Evolutionary conservation across 768 basidiomycete species (phyloP), one percentile per base, ranked within the genome.

Genomic region (Rhodotorula toruloides): DNA sequence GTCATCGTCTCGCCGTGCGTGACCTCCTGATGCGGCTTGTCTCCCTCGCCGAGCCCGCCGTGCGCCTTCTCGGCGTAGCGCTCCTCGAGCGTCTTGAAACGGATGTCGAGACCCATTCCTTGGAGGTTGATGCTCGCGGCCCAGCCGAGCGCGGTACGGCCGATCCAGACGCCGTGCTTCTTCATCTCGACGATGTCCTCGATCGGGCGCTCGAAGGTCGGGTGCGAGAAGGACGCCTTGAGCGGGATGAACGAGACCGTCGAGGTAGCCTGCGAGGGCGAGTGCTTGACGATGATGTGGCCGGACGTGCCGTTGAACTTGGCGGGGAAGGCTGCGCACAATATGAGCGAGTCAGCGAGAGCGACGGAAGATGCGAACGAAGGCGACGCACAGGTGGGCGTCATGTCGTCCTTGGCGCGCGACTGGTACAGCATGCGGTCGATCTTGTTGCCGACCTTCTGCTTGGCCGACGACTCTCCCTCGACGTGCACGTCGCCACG

Each of bases 161-260:
- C 73, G 68, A 79, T 76, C 37, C 76, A 76, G 37, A 80, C 76
- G 48, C 78, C 77, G 31, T 70, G 65, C 76, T 79, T 74, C 72
- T 79, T 79, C 61, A 80, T 70, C 71, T 80, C 79, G 56, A 78
- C 77, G 43, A 80, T 74, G 62, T 79, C 77, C 60, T 77, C 75
- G 68, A 80, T 75, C 17, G 75, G 68, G 54, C 70, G 64, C 25
- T 73, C 61, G 56, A 77, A 79, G 4, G 65, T 43, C 37, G 67
- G 68, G 44, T 75, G 61, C 29, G 74, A 59, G 25, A 56, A 58
- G 27, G 43, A 65, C 0, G 74, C 74, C 25, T 73, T 68, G 49
- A 74, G 68, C 44, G 77, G 76, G 9, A 76, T 69, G 63, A 79
- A 71, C 34, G 54, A 36, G 47, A 71, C 14, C 21, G 44, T 47